Base-by-base conservation (phyloP, 345 rosid species). In the Eucalyptus viminalis region DNA sequence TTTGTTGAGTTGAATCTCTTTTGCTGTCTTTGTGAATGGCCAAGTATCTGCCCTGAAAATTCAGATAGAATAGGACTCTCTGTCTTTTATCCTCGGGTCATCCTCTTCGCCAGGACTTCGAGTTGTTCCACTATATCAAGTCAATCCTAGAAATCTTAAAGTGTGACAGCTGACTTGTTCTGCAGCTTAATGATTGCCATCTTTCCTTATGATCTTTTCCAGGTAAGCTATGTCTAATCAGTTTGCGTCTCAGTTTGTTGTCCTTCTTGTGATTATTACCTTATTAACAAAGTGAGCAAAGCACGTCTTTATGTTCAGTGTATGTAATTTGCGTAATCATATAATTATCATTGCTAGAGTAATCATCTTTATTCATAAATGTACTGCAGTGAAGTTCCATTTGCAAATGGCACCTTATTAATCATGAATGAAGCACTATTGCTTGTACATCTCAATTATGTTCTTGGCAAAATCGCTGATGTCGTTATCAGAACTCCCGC, bases 401-500 rank as follows among this genome's bases (percentile, higher is more conserved):
- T 37, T 80, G 44, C 24, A 19, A 34, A 37, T 80, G 13, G 7
- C 16, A 13, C 69, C 69, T 62, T 12, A 62, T 62, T 62, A 62
- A 62, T 62, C 34, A 62, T 62, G 31, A 62, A 62, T 5, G 25
- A 10, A 72, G 45, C 45, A 72, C 25, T 44, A 45, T 10, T 49
- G 37, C 54, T 85, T 49, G 31, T 44, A 44, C 86, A 85, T 44
- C 31, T 49, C 54, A 34, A 34, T 22, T 9, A 34, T 86, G 34
- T 49, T 44, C 17, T 89, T 89, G 13, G 91, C 93, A 76, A 94
- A 93, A 53, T 93, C 91, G 4, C 92, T 86, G 6, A 94, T 91
- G n/a, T 91, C 93, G 83, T 88, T 89, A 49, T 94, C 95, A 17
- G 97, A 95, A 86, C 91, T 95, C 91, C 96, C 96, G 16, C 94